These are phyloP conservation scores for Colletotrichum tropicicola DNA, from an alignment of 2,329 filamentous ascomycete genomes.

Conservation along the genomic window DNA sequence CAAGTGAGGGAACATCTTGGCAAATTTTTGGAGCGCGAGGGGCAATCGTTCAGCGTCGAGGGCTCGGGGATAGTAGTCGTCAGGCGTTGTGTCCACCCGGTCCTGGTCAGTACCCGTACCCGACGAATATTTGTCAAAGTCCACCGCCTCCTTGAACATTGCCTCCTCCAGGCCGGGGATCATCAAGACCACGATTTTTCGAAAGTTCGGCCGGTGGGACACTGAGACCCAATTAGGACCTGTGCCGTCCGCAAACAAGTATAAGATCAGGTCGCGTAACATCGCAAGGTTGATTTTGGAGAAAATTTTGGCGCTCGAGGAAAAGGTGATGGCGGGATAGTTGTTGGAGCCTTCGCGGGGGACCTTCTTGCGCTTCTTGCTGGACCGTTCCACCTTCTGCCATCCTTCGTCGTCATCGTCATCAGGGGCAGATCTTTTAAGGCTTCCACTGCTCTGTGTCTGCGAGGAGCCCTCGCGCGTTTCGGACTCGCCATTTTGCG, in stretches of 20 bases:
- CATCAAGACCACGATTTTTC: slow-evolving; percentile 90
- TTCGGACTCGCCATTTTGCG: neutral
- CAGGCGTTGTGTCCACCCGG: slow-evolving; percentile 54
- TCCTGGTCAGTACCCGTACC: slow-evolving; percentile 32
- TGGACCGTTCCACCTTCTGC: slow-evolving; percentile 63
- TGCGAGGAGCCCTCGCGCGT: slow-evolving; percentile 25
- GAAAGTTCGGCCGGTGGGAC: slow-evolving; percentile 68
- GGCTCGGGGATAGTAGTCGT: slow-evolving; percentile 67
- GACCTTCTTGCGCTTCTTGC: slow-evolving; percentile 69
- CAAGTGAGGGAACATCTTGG: slow-evolving; percentile 84
- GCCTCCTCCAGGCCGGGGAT: slow-evolving; percentile 89
- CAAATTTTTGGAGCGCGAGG: slow-evolving; percentile 69
- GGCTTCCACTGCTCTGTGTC: slow-evolving; percentile 46
- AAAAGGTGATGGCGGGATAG: slow-evolving; percentile 69
- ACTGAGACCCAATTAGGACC: slow-evolving; percentile 73
- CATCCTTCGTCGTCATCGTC: slow-evolving; percentile 56
- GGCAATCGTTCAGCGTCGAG: slow-evolving; percentile 62
- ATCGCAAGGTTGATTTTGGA: slow-evolving; percentile 70
- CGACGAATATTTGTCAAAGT: slow-evolving; percentile 56
- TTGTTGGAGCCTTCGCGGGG: slow-evolving; percentile 63
- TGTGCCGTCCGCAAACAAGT: slow-evolving; percentile 72
- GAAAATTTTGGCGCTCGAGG: slow-evolving; percentile 65
- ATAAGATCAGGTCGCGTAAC: slow-evolving; percentile 70
- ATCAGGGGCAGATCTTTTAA: slow-evolving; percentile 58
- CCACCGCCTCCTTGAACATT: slow-evolving; percentile 78